These are phyloP conservation scores for Meyerozyma athensensis DNA, from an alignment of 1,139 yeast genomes.

Conservation along the genomic window DNA sequence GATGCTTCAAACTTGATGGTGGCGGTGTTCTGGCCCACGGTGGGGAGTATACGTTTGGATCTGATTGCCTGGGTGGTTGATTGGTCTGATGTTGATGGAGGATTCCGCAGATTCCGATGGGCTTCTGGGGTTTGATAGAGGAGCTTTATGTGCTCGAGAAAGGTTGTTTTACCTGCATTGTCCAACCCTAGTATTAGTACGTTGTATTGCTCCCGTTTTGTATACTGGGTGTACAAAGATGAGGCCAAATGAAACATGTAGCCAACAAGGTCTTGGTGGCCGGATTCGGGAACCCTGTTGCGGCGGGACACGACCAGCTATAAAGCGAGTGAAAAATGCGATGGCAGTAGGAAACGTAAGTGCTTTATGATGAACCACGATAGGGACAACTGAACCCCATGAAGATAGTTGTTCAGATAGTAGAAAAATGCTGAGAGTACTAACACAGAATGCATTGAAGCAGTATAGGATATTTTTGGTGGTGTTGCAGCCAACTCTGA, in stretches of 20 bases:
- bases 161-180: slow-evolving; percentile 93
- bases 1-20: slow-evolving; percentile 36
- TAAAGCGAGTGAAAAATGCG: slow-evolving; percentile 6
- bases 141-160: slow-evolving; percentile 47
- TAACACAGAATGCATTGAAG: not conserved
- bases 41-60: slow-evolving; percentile 54
- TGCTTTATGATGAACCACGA: slow-evolving; percentile 4
- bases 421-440: slow-evolving; percentile 5
- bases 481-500: too few relatives aligned
- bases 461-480: not conserved
- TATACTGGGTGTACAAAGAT: slow-evolving; percentile 43
- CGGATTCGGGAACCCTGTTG: not conserved
- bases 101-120: not conserved
- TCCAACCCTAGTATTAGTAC: slow-evolving; percentile 85
- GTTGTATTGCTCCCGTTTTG: slow-evolving; percentile 45
- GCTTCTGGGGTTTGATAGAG: slow-evolving; percentile 30
- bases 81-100: slow-evolving; percentile 8
- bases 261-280: not conserved
- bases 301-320: not conserved
- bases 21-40: slow-evolving; percentile 47
- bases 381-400: slow-evolving; percentile 7
- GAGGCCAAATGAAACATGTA: slow-evolving; percentile 47
- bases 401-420: slow-evolving; percentile 7
- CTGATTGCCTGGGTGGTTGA: slow-evolving; percentile 20
- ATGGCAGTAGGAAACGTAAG: slow-evolving; percentile 4